Percentiles rank a stretch among this genome's conserved stretches.
phyloP scores from a whole-genome alignment of 306 rosid species.

The Calophaca sinica region DNA sequence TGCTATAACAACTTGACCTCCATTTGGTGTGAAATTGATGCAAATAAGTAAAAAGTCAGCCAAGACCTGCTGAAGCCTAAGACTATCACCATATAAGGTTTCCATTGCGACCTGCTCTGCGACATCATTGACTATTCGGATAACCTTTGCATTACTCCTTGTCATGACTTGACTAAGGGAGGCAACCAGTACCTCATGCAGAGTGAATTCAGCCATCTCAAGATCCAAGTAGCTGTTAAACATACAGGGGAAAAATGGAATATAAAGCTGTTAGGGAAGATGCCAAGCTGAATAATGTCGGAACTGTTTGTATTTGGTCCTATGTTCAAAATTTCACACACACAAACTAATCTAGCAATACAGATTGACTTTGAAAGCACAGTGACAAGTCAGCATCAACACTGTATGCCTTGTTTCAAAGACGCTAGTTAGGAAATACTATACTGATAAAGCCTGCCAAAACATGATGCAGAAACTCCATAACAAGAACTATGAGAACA shows the following conservation, averaged over 20 bases:
- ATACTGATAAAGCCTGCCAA: conserved; percentile 4
- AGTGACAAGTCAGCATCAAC: conserved; percentile 21
- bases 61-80: conserved; percentile 87
- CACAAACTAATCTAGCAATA: conserved; percentile 12
- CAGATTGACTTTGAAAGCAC: conserved; percentile 14
- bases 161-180: conserved; percentile 79
- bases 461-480: conserved; percentile 30
- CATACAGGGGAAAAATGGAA: conserved; percentile 32
- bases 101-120: conserved; percentile 59
- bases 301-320: too few relatives aligned
- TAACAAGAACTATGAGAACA: neutral
- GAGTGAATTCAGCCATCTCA: conserved; percentile 90
- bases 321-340: conserved; percentile 17
- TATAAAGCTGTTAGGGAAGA: conserved; percentile 25
- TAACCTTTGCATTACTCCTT: conserved; percentile 62
- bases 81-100: conserved; percentile 79
- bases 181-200: conserved; percentile 74
- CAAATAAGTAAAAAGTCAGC: conserved; percentile 79
- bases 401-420: conserved; percentile 4
- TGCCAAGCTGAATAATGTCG: too few relatives aligned
- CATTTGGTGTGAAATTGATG: conserved; percentile 63
- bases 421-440: neutral
- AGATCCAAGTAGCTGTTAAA: conserved; percentile 74
- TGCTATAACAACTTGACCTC: conserved; percentile 72
- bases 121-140: conserved; percentile 73